These are phyloP conservation scores for Xylariaceae sp. DNA, from an alignment of 2,329 filamentous ascomycete genomes.

Conservation along the genomic window DNA sequence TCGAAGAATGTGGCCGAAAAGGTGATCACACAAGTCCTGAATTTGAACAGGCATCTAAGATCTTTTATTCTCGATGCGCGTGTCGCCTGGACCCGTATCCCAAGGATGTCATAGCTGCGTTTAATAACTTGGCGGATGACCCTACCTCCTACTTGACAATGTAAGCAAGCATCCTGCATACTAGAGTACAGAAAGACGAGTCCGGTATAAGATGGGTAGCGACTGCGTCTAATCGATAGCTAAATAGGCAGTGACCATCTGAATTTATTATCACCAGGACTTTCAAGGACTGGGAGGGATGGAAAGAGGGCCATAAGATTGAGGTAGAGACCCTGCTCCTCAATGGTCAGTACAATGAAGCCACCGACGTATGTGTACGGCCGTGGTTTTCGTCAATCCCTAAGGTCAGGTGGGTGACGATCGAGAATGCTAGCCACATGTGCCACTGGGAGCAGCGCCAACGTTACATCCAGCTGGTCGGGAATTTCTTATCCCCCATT, in stretches of 20 bases:
- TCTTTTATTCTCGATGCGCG: conserved; percentile 20
- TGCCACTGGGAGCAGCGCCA: conserved; percentile 34
- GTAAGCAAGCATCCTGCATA: conserved; percentile 15
- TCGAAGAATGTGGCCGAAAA: conserved; percentile 20
- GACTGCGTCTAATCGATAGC: neutral
- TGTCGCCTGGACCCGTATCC: conserved; percentile 26
- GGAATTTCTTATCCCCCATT: conserved; percentile 19
- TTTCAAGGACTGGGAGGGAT: conserved; percentile 32
- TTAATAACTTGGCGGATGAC: conserved; percentile 25
- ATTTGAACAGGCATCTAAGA: conserved; percentile 17
- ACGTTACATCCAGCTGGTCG: conserved; percentile 35
- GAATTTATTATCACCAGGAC: conserved; percentile 35
- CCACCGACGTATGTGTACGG: conserved; percentile 31
- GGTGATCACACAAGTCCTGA: conserved; percentile 25
- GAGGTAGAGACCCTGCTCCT: conserved; percentile 23
- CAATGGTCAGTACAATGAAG: conserved; percentile 36
- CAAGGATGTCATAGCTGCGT: conserved; percentile 1
- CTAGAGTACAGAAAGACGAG: neutral
- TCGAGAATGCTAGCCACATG: conserved; percentile 33
- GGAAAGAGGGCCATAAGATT: conserved; percentile 33
- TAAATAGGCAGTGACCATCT: conserved; percentile 35
- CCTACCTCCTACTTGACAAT: conserved; percentile 30
- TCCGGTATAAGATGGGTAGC: neutral
- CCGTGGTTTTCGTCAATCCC: conserved; percentile 36
- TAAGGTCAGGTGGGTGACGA: conserved; percentile 38